These are phyloP conservation scores for Ambrosia artemisiifolia DNA, from an alignment of 129 eudicot species.

Conservation along the genomic window DNA sequence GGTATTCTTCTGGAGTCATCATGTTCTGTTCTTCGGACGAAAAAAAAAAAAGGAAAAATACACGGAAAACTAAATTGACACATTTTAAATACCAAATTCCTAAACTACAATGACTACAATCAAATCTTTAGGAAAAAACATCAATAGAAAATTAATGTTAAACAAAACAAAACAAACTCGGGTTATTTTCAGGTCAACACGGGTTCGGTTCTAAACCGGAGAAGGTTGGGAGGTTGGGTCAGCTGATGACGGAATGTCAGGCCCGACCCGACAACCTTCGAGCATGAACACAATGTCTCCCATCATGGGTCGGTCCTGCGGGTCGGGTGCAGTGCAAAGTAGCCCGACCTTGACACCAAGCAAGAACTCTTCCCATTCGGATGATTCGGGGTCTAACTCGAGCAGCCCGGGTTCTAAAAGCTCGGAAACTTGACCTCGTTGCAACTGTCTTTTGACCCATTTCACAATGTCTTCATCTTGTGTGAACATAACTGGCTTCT, in stretches of 20 bases:
- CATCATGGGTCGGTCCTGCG: constrained; percentile 79
- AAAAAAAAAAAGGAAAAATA: neutral
- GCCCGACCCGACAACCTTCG: constrained; percentile 92
- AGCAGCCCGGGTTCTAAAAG: constrained; percentile 82
- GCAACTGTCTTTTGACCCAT: constrained; percentile 87
- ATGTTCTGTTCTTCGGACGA: too few relatives aligned
- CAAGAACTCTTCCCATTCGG: constrained; percentile 97
- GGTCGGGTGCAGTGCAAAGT: constrained; percentile 88
- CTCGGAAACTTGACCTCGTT: constrained; percentile 77
- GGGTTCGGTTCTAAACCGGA: constrained; percentile 43
- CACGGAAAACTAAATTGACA: neutral
- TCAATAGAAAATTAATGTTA: constrained; percentile 42
- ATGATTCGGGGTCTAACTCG: constrained; percentile 90
- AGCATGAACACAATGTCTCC: constrained; percentile 88
- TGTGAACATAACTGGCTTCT: constrained; percentile 80
- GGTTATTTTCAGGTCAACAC: constrained; percentile 18
- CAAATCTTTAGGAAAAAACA: constrained; percentile 28
- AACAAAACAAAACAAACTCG: constrained; percentile 8
- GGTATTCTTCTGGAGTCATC: too few relatives aligned
- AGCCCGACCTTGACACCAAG: constrained; percentile 82
- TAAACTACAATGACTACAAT: constrained; percentile 31
- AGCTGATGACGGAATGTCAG: constrained; percentile 77
- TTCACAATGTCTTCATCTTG: constrained; percentile 88
- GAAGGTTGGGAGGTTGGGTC: constrained; percentile 83
- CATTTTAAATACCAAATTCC: constrained; percentile 17